phyloP scores from a whole-genome alignment of 192 early-diverging fungal species.

The Gryganskiella cystojenkinii region DNA sequence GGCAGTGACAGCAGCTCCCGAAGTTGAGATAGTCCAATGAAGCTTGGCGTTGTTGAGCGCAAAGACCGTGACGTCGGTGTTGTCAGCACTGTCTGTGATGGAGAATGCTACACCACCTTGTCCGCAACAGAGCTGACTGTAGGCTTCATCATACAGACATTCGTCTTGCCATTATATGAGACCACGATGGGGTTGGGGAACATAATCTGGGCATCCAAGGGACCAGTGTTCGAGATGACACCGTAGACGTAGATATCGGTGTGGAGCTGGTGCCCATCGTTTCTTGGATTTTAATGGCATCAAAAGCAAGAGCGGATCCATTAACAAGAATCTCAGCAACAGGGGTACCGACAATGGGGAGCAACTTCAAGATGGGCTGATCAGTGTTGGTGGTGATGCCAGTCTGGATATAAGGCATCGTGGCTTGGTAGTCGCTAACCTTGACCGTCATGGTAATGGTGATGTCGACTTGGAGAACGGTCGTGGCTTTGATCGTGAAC shows the following conservation, averaged over 20 bases:
- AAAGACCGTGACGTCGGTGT: conserved; percentile 55
- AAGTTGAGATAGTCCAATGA: conserved; percentile 55
- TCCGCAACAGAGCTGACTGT: conserved; percentile 39
- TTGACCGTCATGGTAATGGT: conserved; percentile 35
- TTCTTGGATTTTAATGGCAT: conserved; percentile 37
- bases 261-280: conserved; percentile 39
- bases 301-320: conserved; percentile 41
- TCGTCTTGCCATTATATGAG: conserved; percentile 38
- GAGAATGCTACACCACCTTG: conserved; percentile 42
- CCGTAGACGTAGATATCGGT: conserved; percentile 56
- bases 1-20: conserved; percentile 51
- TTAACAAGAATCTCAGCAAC: conserved; percentile 60
- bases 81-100: conserved; percentile 39
- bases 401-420: conserved; percentile 45
- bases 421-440: conserved; percentile 55
- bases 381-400: conserved; percentile 52
- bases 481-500: conserved; percentile 51
- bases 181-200: conserved; percentile 56
- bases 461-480: conserved; percentile 52
- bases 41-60: conserved; percentile 56
- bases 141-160: conserved; percentile 54
- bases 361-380: conserved; percentile 48
- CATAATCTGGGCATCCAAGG: conserved; percentile 55
- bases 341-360: conserved; percentile 60
- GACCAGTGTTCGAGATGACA: conserved; percentile 57